Evolutionary conservation across 2,329 filamentous ascomycete genomes (phyloP), one percentile per base, ranked within the genome.

Genomic region (Paraphoma sp.): DNA sequence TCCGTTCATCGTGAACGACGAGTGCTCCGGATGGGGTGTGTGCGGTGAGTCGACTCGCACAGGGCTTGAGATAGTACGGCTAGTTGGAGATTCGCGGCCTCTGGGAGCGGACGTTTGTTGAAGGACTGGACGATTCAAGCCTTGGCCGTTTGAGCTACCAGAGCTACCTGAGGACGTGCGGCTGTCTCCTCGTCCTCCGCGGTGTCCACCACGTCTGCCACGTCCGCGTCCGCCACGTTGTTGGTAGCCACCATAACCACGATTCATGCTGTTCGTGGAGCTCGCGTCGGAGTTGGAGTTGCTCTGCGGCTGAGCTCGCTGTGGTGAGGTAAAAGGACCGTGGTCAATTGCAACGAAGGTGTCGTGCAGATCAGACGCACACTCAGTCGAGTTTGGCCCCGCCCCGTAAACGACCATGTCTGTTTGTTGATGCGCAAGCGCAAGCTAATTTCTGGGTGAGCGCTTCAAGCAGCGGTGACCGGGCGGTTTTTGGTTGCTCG

Each of bases 101-200:
- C 44, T 33, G 7, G 45, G 36, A 7, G 31, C 41, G 29, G 51
- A 17, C 0, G 44, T 16, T 1, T 44, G 30, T 16, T 16, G 60
- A 9, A 62, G 40, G 12, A 49, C 53, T 16, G 63, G 57, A 9
- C 57, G 45, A 23, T 53, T 48, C 4, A 29, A 29, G 28, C 49
- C 44, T 11, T 51, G 53, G 31, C 55, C 57, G 6, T 48, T 53
- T 10, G 63, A 64, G 47, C 56, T 58, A 42, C 56, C 53, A 2
- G 67, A 65, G 53, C 61, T 68, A 45, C 54, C 52, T 7, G 62
- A 66, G 48, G 59, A 48, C 18, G 53, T 57, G 16, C 42, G 53
- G 30, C 44, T 17, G 9, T 47, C 53, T 23, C 54, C 56, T 54
- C 58, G 45, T 40, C 55, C 58, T 18, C 54, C 60, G 4, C 40